Evolutionary conservation across 306 rosid species (phyloP).

Genomic region (Quercus engelmannii): DNA sequence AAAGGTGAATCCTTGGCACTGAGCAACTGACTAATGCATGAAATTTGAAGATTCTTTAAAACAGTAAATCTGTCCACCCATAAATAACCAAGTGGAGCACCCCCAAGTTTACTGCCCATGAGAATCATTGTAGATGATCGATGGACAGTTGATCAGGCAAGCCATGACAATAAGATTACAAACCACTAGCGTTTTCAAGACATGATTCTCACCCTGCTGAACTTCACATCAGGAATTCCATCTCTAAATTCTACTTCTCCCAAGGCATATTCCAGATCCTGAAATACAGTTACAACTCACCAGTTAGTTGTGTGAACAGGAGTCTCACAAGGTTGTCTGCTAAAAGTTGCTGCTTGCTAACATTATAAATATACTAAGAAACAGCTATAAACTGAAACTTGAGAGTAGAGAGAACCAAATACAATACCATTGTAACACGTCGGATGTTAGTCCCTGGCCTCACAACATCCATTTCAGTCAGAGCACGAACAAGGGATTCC

Average conservation of each 20-base stretch:
- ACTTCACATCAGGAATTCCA: constrained; percentile 92
- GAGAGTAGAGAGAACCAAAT: constrained; percentile 22
- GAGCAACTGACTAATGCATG: neutral
- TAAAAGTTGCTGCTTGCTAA: neutral
- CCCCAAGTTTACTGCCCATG: neutral
- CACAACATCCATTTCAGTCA: constrained; percentile 80
- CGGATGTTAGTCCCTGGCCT: constrained; percentile 84
- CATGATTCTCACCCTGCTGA: constrained; percentile 76
- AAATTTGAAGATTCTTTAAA: neutral
- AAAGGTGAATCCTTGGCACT: neutral
- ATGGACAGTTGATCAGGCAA: constrained; percentile 6
- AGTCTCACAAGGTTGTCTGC: constrained; percentile 7
- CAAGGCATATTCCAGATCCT: constrained; percentile 89
- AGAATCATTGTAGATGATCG: neutral
- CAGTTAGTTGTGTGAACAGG: constrained; percentile 8
- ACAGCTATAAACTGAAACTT: constrained; percentile 2
- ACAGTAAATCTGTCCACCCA: neutral
- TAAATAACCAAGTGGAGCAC: neutral
- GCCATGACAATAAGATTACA: neutral
- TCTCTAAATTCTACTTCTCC: constrained; percentile 85
- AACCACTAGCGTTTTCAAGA: constrained; percentile 18
- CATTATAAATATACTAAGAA: neutral
- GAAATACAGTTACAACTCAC: constrained; percentile 30
- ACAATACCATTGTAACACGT: constrained; percentile 64
- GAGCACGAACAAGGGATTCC: constrained; percentile 77